These are phyloP conservation scores for Puccinia brachypodii DNA, from an alignment of 1,284 basidiomycete genomes.

Conservation along the genomic window DNA sequence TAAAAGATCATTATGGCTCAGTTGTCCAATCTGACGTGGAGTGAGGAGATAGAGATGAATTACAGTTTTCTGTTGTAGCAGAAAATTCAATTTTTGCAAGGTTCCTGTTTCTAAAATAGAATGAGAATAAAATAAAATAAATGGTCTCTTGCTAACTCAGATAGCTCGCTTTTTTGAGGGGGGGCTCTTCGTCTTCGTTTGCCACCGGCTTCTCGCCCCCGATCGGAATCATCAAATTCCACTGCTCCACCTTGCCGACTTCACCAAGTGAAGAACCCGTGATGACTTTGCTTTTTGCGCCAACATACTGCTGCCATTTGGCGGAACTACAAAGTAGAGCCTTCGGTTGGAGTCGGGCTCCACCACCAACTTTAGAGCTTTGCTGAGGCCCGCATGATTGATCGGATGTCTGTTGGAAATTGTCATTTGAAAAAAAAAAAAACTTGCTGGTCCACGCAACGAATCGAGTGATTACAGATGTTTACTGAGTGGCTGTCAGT, in stretches of 20 bases:
- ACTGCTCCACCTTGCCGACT: slow-evolving; percentile 22
- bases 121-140: too few relatives aligned
- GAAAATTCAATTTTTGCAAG: too few relatives aligned
- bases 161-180: not conserved
- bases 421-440: slow-evolving; percentile 27
- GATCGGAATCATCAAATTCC: slow-evolving; percentile 11
- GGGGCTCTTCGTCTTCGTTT: not conserved
- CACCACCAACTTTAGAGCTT: not conserved
- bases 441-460: slow-evolving; percentile 16
- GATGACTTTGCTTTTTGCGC: slow-evolving; percentile 2
- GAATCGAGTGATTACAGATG: slow-evolving; percentile 10
- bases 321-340: slow-evolving; percentile 17
- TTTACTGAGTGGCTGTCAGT: slow-evolving; percentile 10
- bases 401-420: slow-evolving; percentile 16
- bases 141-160: too few relatives aligned
- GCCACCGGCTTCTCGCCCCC: not conserved
- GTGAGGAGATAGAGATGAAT: too few relatives aligned
- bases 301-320: slow-evolving; percentile 12
- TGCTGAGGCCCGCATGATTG: slow-evolving; percentile 6
- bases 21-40: too few relatives aligned
- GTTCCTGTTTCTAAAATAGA: too few relatives aligned
- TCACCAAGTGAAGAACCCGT: not conserved
- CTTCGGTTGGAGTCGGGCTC: not conserved
- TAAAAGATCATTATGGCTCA: too few relatives aligned
- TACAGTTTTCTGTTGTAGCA: too few relatives aligned